Percentiles rank a stretch among this genome's conserved stretches.
These are phyloP conservation scores for Erucastrum elatum DNA, from an alignment of 345 rosid genomes.

Conservation along the genomic window DNA sequence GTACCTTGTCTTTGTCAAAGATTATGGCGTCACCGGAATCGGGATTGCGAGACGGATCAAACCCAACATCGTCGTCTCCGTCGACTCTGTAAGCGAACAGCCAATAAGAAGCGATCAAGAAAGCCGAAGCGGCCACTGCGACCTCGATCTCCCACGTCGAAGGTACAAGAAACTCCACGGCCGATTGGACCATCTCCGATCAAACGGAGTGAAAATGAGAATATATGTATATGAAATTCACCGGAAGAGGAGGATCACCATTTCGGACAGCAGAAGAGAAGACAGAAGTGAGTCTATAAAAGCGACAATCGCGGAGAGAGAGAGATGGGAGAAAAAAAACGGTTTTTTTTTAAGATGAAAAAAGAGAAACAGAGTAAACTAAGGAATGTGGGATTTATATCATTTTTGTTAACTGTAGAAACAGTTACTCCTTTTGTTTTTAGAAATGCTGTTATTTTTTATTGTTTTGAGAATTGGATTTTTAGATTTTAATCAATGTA, in stretches of 20 bases:
- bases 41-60: slow-evolving; percentile 41
- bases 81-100: slow-evolving; percentile 43
- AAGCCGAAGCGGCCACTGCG: slow-evolving; percentile 60
- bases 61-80: slow-evolving; percentile 39
- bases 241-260: not conserved
- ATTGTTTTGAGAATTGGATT: not conserved
- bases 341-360: not conserved
- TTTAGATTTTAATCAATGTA: not conserved
- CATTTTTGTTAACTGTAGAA: not conserved
- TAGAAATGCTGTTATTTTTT: not conserved
- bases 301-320: not conserved
- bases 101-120: slow-evolving; percentile 62
- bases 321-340: not conserved
- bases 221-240: not conserved
- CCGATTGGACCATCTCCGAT: slow-evolving; percentile 42
- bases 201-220: slow-evolving; percentile 14
- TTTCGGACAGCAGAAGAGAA: not conserved
- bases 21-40: slow-evolving; percentile 40
- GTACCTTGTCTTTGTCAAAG: slow-evolving; percentile 60
- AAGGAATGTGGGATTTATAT: not conserved
- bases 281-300: slow-evolving; percentile 15
- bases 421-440: not conserved
- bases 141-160: slow-evolving; percentile 91
- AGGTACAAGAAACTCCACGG: slow-evolving; percentile 60
- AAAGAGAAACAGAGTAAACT: not conserved